phyloP scores from a whole-genome alignment of 176 grass and related monocot genomes.

The bread wheat (Triticum aestivum) region IWGSC_CS_RefSeq_v2.1 NC_057811.1:119737863-119738362 shows the following conservation, averaged over 20 bases:
- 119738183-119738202: slow-evolving; percentile 98
- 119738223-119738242: slow-evolving; percentile 86
- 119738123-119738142: slow-evolving; percentile 15
- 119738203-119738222: slow-evolving; percentile 84
- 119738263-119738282: neutral
- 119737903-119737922: neutral
- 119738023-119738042: no score
- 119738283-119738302: neutral
- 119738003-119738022: no score
- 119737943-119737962: no score
- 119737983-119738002: no score
- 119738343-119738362: no score
- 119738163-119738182: slow-evolving; percentile 93
- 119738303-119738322: neutral
- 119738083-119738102: neutral
- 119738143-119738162: slow-evolving; percentile 97
- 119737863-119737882: neutral
- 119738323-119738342: no score
- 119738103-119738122: neutral
- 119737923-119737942: neutral
- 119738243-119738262: slow-evolving; percentile 81
- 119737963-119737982: no score
- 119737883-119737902: neutral
- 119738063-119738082: neutral
- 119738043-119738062: no score